Evolutionary conservation across 2,329 filamentous ascomycete species (phyloP), one percentile per base, ranked within the genome.

Genomic region (Exophiala aquamarina): DNA sequence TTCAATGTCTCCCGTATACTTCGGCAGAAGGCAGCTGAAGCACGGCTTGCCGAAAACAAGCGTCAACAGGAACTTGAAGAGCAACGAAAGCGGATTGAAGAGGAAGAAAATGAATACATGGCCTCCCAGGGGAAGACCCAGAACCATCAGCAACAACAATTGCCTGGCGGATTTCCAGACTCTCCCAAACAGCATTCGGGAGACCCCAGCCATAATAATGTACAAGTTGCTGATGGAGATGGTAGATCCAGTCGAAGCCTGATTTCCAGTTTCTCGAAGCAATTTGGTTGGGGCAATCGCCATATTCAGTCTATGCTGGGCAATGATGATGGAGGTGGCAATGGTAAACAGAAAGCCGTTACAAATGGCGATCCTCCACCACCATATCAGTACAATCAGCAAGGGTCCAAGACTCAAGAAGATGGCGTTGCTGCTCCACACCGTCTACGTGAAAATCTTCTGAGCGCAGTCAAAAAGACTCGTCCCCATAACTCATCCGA

Each of bases 1-100:
- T 97, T 96, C 74, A 97, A 98, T 58, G 93, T 98, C 31, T 89
- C 96, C 62, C 86, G 93, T 40, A 97, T 98, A 53, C 76, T 98
- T 17, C 82, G 89, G 29, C 86, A 86, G 44, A 94, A 94, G 70
- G 89, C 87, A 15, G 87, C 88, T 2, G 90, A 97, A 66, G 88
- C 89, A 4, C 82, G 88, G 42, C 83, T 97, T 55, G 90, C 89
- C 0, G 91, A 96, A 62, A 86, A 87, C 59, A 83, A 89, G 64
- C 80, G 87, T 39, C 83, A 86, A 61, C 84, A 84, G 61, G 83
- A 87, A 28, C 66, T 90, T 4, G 86, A 87, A 53, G 80, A 82
- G 38, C 89, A 95, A 61, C 81, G 85, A 55, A 79, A 81, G 61
- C 77, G 76, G 26, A 81, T 90, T 17, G 78, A 81, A 47, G 79